Evolutionary conservation across 2,329 filamentous ascomycete species (phyloP).

Genomic region (Erysiphe pulchra): DNA sequence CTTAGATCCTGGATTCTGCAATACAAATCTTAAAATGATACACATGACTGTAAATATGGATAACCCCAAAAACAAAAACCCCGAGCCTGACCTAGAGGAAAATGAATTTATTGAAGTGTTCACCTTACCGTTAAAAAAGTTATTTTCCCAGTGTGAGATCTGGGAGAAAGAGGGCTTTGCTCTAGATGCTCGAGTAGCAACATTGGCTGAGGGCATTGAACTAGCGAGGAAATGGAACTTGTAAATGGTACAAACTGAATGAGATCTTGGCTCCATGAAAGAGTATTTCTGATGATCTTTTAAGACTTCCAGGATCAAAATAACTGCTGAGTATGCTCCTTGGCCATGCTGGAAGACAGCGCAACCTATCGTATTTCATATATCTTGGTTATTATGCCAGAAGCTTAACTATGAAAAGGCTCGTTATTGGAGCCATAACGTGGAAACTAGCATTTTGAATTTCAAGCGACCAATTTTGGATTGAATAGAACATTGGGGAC

Average conservation of each 20-base stretch:
- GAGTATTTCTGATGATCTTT: too few relatives aligned
- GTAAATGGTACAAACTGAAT: neutral
- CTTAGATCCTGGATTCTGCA: constrained; percentile 35
- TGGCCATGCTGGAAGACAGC: too few relatives aligned
- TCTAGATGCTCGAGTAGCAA: constrained; percentile 17
- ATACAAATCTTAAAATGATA: constrained; percentile 33
- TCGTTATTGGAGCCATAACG: too few relatives aligned
- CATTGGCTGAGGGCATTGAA: constrained; percentile 16
- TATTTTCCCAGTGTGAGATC: constrained; percentile 20
- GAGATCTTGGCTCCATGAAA: too few relatives aligned
- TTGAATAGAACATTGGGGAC: too few relatives aligned
- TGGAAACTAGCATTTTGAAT: too few relatives aligned
- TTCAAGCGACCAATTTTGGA: too few relatives aligned
- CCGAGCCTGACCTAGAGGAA: constrained; percentile 21
- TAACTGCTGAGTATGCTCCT: too few relatives aligned
- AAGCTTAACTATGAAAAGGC: too few relatives aligned
- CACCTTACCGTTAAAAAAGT: constrained; percentile 18
- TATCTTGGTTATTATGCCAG: too few relatives aligned
- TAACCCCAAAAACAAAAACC: constrained; percentile 19
- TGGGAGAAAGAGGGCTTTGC: constrained; percentile 18
- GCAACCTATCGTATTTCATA: too few relatives aligned
- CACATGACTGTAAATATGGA: constrained; percentile 22
- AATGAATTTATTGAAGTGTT: constrained; percentile 28
- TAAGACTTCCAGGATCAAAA: too few relatives aligned
- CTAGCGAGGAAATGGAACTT: constrained; percentile 15